Base-by-base conservation (phyloP, 768 basidiomycete species). In the Pluteus cervinus region DNA sequence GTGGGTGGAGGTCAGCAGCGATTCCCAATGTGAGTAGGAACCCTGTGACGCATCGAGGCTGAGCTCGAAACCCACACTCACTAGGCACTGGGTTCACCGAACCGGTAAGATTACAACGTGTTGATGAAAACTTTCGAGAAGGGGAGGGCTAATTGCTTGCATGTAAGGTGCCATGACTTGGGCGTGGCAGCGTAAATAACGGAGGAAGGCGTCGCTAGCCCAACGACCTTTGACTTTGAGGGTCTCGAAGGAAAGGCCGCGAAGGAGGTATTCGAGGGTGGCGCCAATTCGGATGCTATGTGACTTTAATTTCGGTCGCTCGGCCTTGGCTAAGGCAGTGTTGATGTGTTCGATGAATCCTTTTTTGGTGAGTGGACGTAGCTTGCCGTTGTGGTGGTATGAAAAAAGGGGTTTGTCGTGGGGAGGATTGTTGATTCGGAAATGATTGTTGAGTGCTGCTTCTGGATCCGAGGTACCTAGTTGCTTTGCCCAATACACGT, bases 401-500 rank as follows among this genome's bases (percentile, higher is more conserved):
- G 59, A 24, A 37, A 67, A 68, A 0, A 68, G 53, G n/a, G 47
- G 60, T 4, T 14, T 35, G 2, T 50, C 20, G 0, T 23, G 34
- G 0, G 49, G 40, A 0, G 61, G 58, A 3, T 40, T 26, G 41
- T 68, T 68, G 17, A 66, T 29, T 0, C 3, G 16, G 18, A 63
- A 26, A 26, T 66, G 62, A 30, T 54, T 53, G 1, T 16, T 16
- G 1, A 63, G 37, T 0, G 54, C 49, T 0, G 23, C 24, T 0
- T 33, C 18, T 0, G 62, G 63, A 33, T 66, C 60, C 0, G 52
- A 33, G 0, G 29, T 8, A 1, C 52, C 53, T 1, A 43, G 5
- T 33, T 68, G 64, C 4, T 23, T 14, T 1, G 63, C 54, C 42
- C 61, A 61, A 33, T 43, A 53, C 2, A 65, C 40, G 8, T 62